Evolutionary conservation across 2,329 filamentous ascomycete genomes (phyloP), one percentile per base, ranked within the genome.

Genomic region (Phaeosphaeriaceae sp.): DNA sequence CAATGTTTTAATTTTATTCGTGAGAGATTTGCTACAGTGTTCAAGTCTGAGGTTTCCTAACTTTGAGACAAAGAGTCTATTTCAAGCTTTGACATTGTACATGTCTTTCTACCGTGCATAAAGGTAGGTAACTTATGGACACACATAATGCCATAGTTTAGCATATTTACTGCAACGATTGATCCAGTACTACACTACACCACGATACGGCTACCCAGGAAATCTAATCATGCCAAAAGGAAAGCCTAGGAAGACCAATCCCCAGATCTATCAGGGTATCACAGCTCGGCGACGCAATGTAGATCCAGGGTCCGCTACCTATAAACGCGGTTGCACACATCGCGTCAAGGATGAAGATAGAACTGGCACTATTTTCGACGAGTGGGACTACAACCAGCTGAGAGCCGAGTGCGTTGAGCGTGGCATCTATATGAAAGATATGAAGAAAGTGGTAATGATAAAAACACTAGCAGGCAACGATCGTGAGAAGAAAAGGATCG

Each of bases 301-400:
- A 37, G 46, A 57, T n/a, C 49, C 55, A 8, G 51, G 60, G 50
- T 47, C 55, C 3, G 50, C 54, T 6, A 44, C 54, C 12, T 64
- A 68, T 35, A 47, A 55, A 32, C 62, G 67, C 12, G 69, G 66
- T 18, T 66, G 66, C n/a, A 66, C 58, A 13, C 69, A 71, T 35
- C 50, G 57, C 29, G 61, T 72, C 6, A 65, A 63, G 20, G 62
- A 64, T 6, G 37, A 60, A 16, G 48, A 71, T 40, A 41, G 42
- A 7, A 72, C 70, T 0, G 42, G 61, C n/a, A 69, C 68, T 5
- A 52, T 63, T 7, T 72, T 63, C 50, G 70, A 73, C 32, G 42
- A 56, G 3, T 58, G 53, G 37, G 60, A 54, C 28, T 60, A 65
- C 32, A 50, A 52, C 17, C 60, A 66, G 21, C 63, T 73, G 0